Percentiles rank a stretch among this genome's conserved stretches.
Evolutionary conservation across 1,139 yeast genomes (phyloP).

Genomic region (Candida albicans): DNA sequence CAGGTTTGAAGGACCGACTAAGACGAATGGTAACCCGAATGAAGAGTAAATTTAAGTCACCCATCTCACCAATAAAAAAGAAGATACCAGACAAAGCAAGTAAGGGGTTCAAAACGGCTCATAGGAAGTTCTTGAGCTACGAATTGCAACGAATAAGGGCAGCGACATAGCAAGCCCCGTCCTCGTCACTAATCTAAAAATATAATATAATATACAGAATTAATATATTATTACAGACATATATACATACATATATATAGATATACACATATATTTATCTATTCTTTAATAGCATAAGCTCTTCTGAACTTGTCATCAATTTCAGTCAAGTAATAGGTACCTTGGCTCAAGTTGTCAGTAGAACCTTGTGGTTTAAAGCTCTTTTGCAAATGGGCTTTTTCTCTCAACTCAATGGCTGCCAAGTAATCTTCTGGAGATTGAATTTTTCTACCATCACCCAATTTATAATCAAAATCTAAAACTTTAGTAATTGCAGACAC

Average conservation of each 20-base stretch:
- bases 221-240: slow-evolving; percentile 1
- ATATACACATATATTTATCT: slow-evolving; percentile 12
- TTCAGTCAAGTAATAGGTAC: slow-evolving; percentile 81
- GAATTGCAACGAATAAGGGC: neutral
- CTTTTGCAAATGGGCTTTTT: slow-evolving; percentile 82
- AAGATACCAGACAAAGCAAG: neutral
- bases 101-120: neutral
- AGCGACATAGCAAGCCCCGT: too few relatives aligned
- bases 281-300: slow-evolving; percentile 64
- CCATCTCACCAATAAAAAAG: neutral
- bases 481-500: slow-evolving; percentile 63
- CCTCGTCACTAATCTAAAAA: neutral
- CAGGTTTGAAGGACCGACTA: neutral
- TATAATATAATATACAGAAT: neutral
- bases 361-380: slow-evolving; percentile 77
- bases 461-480: slow-evolving; percentile 68
- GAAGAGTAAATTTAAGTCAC: neutral
- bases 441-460: slow-evolving; percentile 61
- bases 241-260: neutral
- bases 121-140: slow-evolving; percentile 1
- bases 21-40: neutral
- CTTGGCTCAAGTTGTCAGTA: slow-evolving; percentile 65
- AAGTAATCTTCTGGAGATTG: slow-evolving; percentile 81
- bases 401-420: slow-evolving; percentile 80
- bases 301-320: slow-evolving; percentile 92